phyloP scores from a whole-genome alignment of 148 eudicot species.

The Fagopyrum tataricum region DNA sequence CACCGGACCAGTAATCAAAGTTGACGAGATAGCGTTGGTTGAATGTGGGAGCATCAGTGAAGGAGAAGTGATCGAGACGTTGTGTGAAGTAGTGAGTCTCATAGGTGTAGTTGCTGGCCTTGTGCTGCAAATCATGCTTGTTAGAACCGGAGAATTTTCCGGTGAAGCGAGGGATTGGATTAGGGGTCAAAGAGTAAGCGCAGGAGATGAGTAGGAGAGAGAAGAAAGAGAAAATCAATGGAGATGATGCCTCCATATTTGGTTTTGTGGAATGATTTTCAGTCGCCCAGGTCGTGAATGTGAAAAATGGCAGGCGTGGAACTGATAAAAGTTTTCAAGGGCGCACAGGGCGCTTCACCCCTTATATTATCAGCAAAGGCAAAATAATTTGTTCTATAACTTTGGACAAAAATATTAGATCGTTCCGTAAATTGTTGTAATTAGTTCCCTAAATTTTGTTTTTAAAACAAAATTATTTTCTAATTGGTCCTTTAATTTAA shows the following conservation, averaged over 20 bases:
- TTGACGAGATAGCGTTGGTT: slow-evolving; percentile 59
- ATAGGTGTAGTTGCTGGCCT: slow-evolving; percentile 32
- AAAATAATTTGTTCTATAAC: too few relatives aligned
- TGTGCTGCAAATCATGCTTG: slow-evolving; percentile 1
- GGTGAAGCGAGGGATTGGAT: slow-evolving; percentile 33
- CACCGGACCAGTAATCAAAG: slow-evolving; percentile 57
- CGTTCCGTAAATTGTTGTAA: too few relatives aligned
- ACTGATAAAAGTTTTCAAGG: not conserved
- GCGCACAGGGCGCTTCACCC: not conserved
- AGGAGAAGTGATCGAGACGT: slow-evolving; percentile 71
- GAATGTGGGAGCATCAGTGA: slow-evolving; percentile 44
- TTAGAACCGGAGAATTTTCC: slow-evolving; percentile 30
- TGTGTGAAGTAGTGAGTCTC: slow-evolving; percentile 58
- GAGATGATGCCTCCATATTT: slow-evolving; percentile 6
- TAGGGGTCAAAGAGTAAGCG: slow-evolving; percentile 14
- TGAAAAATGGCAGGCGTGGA: not conserved
- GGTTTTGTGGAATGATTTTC: not conserved
- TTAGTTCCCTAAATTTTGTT: too few relatives aligned
- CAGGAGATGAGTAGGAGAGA: slow-evolving; percentile 7
- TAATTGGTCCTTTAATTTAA: too few relatives aligned
- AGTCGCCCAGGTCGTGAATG: slow-evolving; percentile 3
- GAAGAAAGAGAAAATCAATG: slow-evolving; percentile 10
- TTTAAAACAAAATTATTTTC: too few relatives aligned
- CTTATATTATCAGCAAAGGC: not conserved
- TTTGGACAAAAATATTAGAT: too few relatives aligned